A percentile compares a stretch with the other conserved stretches of the same genome.
phyloP scores from a whole-genome alignment of 306 rosid species.

The Vachellia collinsii region DNA sequence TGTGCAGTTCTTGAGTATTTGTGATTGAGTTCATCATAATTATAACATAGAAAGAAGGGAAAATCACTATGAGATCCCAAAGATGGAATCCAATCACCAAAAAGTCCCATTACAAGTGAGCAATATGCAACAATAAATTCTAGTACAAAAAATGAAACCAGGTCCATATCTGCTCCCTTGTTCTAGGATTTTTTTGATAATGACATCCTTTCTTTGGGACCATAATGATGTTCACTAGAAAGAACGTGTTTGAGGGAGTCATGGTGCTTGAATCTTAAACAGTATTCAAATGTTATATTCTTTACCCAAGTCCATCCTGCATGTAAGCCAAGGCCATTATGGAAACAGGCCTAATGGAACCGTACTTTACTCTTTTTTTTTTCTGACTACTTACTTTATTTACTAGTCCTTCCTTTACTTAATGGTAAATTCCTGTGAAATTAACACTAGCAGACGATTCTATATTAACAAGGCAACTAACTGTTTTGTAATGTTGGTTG shows the following conservation, averaged over 20 bases:
- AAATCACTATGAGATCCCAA: no score
- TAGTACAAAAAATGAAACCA: no score
- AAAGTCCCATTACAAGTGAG: no score
- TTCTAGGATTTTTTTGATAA: no score
- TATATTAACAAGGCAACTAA: background rate
- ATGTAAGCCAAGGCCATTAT: background rate
- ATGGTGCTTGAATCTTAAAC: background rate
- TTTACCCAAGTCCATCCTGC: background rate
- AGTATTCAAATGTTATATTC: background rate
- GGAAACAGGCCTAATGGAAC: background rate
- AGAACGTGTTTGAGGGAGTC: background rate
- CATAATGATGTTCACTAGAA: background rate
- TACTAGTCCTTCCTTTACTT: background rate
- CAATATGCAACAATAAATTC: no score
- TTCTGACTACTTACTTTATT: background rate
- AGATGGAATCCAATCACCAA: no score
- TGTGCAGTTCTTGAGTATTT: background rate
- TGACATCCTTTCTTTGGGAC: no score
- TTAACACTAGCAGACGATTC: constrained; percentile 4
- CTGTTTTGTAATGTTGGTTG: constrained; percentile 23
- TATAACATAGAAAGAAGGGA: background rate
- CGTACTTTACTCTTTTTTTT: background rate
- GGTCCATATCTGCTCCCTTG: no score
- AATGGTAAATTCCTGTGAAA: background rate
- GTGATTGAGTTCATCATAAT: background rate